Base-by-base conservation (phyloP, 495 filamentous ascomycete species). In the Annulohypoxylon maeteangense region DNA sequence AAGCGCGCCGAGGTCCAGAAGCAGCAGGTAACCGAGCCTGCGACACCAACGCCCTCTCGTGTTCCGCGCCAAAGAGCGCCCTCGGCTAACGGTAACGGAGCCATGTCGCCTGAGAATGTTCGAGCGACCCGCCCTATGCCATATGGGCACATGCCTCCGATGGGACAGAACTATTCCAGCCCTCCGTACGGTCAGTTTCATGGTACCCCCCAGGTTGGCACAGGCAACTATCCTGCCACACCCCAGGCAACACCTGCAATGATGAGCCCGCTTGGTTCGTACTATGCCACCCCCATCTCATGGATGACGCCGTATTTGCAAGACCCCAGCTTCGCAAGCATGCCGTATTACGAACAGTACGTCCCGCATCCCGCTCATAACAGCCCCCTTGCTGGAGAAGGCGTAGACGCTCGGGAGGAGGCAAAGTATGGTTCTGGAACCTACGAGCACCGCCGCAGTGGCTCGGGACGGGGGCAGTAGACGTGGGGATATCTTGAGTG, bases 261-360 rank as follows among this genome's bases (percentile, higher is more conserved):
- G 53, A 14, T 65, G 27, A 68, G 45, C 18, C 68, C 62, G 4
- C 1, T 61, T 14, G 31, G 18, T 38, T 14, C 47, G 3, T 67
- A 58, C 29, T 72, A 72, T 25, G 11, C 27, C 0, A 54, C 63
- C 3, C 65, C 65, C 0, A 57, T 57, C 7, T 14, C 47, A 14
- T 72, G 70, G 70, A 48, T 62, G 42, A 72, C 70, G 0, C 70
- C 70, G 4, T 72, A 72, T 20, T 60, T 72, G 7, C 70, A 72
- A 18, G 70, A 68, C 12, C 65, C 70, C 10, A 55, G 45, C 20
- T 61, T 40, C 20, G 59, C 36, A 29, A 2, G 27, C n/a, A 32
- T 65, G 61, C 20, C 10, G 6, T 67, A 54, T 11, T 67, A 34
- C 18, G 10, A 61, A 2, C 5, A 25, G 7, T 68, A 59, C 45